These are phyloP conservation scores for Arthrobotrys sphaeroides DNA, from an alignment of 2,329 filamentous ascomycete genomes.

Conservation along the genomic window DNA sequence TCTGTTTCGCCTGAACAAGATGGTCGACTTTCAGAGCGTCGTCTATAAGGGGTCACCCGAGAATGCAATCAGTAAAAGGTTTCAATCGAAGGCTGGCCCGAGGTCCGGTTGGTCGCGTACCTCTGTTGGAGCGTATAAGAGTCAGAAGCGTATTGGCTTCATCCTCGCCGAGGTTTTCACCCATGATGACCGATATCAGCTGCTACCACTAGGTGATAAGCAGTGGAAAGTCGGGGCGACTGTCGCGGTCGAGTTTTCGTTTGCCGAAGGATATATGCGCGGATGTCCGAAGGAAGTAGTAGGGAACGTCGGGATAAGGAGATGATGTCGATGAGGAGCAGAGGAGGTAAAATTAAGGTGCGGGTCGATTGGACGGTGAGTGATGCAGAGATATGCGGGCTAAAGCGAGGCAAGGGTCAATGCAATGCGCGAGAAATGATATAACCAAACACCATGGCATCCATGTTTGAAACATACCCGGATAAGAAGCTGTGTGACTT, in stretches of 20 bases:
- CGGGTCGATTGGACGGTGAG: slow-evolving; percentile 25
- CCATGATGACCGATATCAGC: slow-evolving; percentile 39
- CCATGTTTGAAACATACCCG: not conserved
- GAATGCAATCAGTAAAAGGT: slow-evolving; percentile 44
- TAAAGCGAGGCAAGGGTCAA: slow-evolving; percentile 47
- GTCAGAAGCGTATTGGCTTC: slow-evolving; percentile 51
- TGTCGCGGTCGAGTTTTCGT: slow-evolving; percentile 7
- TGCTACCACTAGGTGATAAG: slow-evolving; percentile 28
- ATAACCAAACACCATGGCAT: slow-evolving; percentile 49
- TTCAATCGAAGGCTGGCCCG: slow-evolving; percentile 30
- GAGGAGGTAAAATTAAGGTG: slow-evolving; percentile 44
- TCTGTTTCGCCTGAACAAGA: slow-evolving; percentile 45
- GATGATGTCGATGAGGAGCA: slow-evolving; percentile 35
- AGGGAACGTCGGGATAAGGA: slow-evolving; percentile 12
- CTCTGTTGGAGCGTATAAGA: slow-evolving; percentile 49
- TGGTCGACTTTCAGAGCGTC: slow-evolving; percentile 46
- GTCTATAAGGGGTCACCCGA: slow-evolving; percentile 45
- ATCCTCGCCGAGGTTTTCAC: slow-evolving; percentile 50
- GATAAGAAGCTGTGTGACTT: not conserved
- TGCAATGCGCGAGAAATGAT: slow-evolving; percentile 51
- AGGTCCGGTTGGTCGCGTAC: slow-evolving; percentile 51
- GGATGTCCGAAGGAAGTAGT: not conserved
- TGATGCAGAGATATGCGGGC: slow-evolving; percentile 39
- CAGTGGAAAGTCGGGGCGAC: slow-evolving; percentile 21
- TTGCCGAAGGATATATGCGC: not conserved